A percentile compares a stretch with the other conserved stretches of the same genome.
phyloP scores from a whole-genome alignment of 108 stramenopile genomes.

The Pseudonitzschia delicatissima region DNA sequence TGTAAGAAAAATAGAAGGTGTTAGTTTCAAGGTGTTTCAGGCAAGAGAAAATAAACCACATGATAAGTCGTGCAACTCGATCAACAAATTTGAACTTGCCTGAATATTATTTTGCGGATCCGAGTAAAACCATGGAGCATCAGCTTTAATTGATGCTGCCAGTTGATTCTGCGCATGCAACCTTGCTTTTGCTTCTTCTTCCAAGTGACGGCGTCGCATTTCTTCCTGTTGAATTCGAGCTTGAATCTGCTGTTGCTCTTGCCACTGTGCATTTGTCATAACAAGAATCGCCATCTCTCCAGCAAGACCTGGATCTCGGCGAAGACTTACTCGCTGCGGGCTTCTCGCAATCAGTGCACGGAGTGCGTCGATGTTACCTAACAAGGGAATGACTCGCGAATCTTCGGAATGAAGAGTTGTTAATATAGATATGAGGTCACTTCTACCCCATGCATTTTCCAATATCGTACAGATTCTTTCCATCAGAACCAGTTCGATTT shows the following conservation, averaged over 20 bases:
- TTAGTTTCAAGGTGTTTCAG: not conserved
- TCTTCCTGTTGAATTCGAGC: constrained; percentile 64
- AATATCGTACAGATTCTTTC: constrained; percentile 81
- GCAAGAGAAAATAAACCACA: not conserved
- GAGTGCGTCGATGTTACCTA: constrained; percentile 66
- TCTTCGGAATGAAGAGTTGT: constrained; percentile 80
- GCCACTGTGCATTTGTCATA: constrained; percentile 76
- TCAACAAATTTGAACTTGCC: constrained; percentile 30
- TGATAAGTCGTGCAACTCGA: not conserved
- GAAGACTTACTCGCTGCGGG: constrained; percentile 58
- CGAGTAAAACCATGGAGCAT: constrained; percentile 87
- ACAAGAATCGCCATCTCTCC: constrained; percentile 70
- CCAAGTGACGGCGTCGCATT: constrained; percentile 47
- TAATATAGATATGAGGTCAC: constrained; percentile 77
- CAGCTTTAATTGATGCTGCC: constrained; percentile 35
- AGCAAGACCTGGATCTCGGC: constrained; percentile 67
- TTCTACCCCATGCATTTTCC: constrained; percentile 84
- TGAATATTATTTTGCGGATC: constrained; percentile 91
- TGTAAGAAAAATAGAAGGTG: constrained; percentile 16
- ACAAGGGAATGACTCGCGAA: constrained; percentile 73
- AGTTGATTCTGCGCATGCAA: constrained; percentile 25
- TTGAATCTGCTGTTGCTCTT: constrained; percentile 55
- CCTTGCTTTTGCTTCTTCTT: constrained; percentile 38
- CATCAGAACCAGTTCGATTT: constrained; percentile 84
- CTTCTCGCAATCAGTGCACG: constrained; percentile 72